These are phyloP conservation scores for Sisymbrium irio DNA, from an alignment of 345 rosid genomes.

Conservation along the genomic window DNA sequence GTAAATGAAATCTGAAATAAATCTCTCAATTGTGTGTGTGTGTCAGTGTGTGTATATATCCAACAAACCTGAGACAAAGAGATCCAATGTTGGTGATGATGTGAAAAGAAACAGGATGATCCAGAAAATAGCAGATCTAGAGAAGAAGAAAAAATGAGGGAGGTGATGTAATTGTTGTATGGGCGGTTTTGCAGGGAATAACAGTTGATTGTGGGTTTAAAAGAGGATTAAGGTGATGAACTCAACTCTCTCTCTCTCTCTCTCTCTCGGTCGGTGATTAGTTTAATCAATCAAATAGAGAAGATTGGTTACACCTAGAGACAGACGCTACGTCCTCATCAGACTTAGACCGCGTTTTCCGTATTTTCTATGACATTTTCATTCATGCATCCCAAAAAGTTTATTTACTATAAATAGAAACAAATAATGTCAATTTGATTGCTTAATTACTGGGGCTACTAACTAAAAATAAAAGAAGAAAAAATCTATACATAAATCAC, in stretches of 20 bases:
- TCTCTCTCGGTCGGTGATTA: conserved; percentile 33
- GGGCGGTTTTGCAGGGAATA: conserved; percentile 1
- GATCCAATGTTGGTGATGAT: conserved; percentile 17
- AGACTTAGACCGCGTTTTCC: background rate
- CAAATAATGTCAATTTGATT: background rate
- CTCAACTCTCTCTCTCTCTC: background rate
- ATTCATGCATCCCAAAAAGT: background rate
- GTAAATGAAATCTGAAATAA: background rate
- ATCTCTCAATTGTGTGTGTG: background rate
- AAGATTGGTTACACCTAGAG: conserved; percentile 26
- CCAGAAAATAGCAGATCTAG: background rate
- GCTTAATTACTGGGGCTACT: background rate
- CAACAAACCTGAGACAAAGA: conserved; percentile 22
- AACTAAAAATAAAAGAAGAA: too few species aligned
- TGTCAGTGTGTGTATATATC: background rate
- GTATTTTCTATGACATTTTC: background rate
- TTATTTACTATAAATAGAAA: background rate
- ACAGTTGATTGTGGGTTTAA: conserved; percentile 21
- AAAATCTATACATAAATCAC: background rate
- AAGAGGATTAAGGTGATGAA: conserved; percentile 5
- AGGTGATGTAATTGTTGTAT: background rate
- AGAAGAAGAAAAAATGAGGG: background rate
- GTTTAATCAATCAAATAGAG: conserved; percentile 18
- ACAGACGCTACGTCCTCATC: conserved; percentile 24
- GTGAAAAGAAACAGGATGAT: background rate